phyloP scores from a whole-genome alignment of 345 rosid species.

The Psidium guajava region DNA sequence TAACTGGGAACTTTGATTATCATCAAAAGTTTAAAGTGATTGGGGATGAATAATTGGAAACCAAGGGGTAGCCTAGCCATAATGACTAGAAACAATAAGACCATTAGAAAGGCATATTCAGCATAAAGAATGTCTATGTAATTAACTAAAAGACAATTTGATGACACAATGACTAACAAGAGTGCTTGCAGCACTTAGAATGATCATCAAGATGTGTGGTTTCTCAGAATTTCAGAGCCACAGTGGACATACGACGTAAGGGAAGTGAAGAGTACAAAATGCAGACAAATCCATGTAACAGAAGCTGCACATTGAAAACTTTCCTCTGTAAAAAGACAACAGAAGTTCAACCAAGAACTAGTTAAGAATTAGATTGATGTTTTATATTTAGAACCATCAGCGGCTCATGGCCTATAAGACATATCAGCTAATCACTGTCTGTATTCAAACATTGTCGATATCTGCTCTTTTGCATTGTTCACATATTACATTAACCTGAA shows the following conservation, averaged over 20 bases:
- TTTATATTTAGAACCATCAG: background rate
- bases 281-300: background rate
- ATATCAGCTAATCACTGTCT: background rate
- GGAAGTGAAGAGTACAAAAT: background rate
- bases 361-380: background rate
- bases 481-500: background rate
- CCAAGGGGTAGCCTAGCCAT: background rate
- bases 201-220: background rate
- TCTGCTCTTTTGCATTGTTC: background rate
- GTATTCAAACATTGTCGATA: background rate
- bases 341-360: background rate
- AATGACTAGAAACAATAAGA: background rate
- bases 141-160: background rate
- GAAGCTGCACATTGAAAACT: background rate
- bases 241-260: background rate
- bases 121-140: background rate
- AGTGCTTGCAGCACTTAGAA: background rate
- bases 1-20: background rate
- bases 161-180: background rate
- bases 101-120: background rate
- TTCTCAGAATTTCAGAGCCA: background rate
- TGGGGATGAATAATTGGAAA: background rate
- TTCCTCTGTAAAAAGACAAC: background rate
- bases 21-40: background rate
- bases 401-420: background rate